A percentile compares a stretch with the other conserved stretches of the same genome.
phyloP scores from a whole-genome alignment of 2,329 filamentous ascomycete species.

The Aspergillus costaricaensis region DNA sequence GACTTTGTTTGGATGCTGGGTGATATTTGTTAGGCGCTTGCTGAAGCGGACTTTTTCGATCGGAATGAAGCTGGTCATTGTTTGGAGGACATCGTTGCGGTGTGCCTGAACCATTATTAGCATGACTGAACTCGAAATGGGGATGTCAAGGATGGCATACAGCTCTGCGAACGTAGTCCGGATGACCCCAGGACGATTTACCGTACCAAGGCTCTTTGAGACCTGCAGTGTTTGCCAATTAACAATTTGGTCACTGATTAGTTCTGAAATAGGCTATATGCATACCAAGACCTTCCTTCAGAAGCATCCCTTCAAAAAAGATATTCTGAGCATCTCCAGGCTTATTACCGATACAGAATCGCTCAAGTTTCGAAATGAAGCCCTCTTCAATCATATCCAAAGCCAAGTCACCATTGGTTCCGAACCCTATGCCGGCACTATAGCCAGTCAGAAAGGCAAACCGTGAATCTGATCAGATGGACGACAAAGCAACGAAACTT shows the following conservation, averaged over 20 bases:
- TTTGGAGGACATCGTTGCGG: conserved; percentile 13
- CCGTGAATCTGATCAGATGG: too few species aligned
- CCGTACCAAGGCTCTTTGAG: conserved; percentile 15
- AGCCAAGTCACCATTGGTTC: too few species aligned
- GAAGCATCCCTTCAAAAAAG: too few species aligned
- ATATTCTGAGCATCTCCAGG: too few species aligned
- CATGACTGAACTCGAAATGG: neutral
- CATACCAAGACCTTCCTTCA: neutral
- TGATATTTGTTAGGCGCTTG: conserved; percentile 12
- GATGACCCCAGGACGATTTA: conserved; percentile 17
- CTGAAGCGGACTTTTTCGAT: conserved; percentile 18
- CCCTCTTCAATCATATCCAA: too few species aligned
- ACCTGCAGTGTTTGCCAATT: neutral
- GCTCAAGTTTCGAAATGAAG: too few species aligned
- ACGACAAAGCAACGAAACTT: neutral
- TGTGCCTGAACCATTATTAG: conserved; percentile 7
- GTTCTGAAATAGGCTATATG: neutral
- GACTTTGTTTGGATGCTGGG: conserved; percentile 2
- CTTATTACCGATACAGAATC: too few species aligned
- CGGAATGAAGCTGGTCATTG: conserved; percentile 17
- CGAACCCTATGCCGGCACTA: too few species aligned
- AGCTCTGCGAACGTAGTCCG: conserved; percentile 16
- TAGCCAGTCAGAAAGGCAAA: too few species aligned
- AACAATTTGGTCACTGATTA: neutral
- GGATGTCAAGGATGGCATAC: neutral